Conservation (phyloP, 2,329 filamentous ascomycete species). For the Ophiocordyceps sinensis region DNA sequence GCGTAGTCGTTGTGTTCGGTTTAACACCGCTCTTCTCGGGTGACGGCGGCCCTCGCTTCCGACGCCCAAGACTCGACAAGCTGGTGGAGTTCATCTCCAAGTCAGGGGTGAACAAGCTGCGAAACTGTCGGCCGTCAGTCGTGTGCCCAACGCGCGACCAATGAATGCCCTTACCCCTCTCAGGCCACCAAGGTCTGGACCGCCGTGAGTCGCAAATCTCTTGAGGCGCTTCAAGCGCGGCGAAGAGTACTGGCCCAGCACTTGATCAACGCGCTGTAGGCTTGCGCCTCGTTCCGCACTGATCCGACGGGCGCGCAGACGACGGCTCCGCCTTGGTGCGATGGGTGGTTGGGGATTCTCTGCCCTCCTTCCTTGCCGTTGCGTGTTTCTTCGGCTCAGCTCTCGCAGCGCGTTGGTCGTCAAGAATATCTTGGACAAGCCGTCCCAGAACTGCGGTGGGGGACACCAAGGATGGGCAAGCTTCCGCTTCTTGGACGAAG, state of each 20-base stretch:
- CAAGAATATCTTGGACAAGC: neutral
- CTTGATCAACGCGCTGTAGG: no score
- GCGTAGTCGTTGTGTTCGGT: conserved; percentile 3
- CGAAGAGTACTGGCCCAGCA: neutral
- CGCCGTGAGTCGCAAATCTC: neutral
- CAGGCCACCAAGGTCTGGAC: neutral
- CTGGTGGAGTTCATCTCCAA: neutral
- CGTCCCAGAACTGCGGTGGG: conserved; percentile 3
- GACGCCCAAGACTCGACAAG: neutral
- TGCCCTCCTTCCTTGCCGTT: no score
- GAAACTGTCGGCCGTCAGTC: neutral
- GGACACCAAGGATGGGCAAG: conserved; percentile 1
- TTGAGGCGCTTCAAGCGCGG: neutral
- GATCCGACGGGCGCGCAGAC: no score
- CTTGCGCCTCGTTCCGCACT: no score
- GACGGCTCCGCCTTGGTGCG: no score
- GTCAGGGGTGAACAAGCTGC: neutral
- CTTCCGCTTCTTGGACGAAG: conserved; percentile 1
- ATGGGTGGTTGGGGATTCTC: neutral
- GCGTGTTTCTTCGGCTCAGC: neutral
- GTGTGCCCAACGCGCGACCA: neutral
- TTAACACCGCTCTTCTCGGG: neutral
- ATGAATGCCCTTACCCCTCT: neutral
- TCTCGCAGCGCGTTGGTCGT: conserved; percentile 1
- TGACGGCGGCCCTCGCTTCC: neutral